Percentiles rank a stretch among this genome's conserved stretches.
phyloP scores from a whole-genome alignment of 106 monocot species.

The Allium sativum region DNA sequence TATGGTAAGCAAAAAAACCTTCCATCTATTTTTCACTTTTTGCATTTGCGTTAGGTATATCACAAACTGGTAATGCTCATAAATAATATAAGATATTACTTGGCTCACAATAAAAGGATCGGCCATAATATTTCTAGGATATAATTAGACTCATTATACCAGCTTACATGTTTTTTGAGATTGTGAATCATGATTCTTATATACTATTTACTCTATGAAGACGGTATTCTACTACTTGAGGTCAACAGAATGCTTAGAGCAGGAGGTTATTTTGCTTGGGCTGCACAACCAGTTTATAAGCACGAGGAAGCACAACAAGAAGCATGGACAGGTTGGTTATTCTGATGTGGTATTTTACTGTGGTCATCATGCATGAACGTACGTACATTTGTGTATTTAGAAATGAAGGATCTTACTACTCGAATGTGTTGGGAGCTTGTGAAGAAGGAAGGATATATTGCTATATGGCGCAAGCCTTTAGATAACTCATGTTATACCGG shows the following conservation, averaged over 20 bases:
- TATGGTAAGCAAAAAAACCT: too few relatives aligned
- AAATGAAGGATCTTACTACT: slow-evolving; percentile 78
- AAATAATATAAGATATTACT: too few relatives aligned
- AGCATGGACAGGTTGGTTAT: slow-evolving; percentile 66
- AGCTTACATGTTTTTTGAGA: too few relatives aligned
- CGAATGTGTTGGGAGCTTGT: slow-evolving; percentile 84
- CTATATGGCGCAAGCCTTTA: slow-evolving; percentile 84
- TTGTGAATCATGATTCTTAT: background rate
- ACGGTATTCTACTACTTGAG: slow-evolving; percentile 87
- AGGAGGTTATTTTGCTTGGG: slow-evolving; percentile 96
- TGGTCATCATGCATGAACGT: background rate
- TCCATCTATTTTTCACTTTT: too few relatives aligned
- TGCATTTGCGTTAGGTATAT: too few relatives aligned
- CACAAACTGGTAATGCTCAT: too few relatives aligned
- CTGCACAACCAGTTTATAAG: slow-evolving; percentile 97
- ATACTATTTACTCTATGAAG: slow-evolving; percentile 23
- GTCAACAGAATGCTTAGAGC: slow-evolving; percentile 92
- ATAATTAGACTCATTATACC: too few relatives aligned
- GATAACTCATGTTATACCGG: slow-evolving; percentile 64
- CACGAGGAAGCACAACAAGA: slow-evolving; percentile 88
- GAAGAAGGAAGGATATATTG: slow-evolving; percentile 85
- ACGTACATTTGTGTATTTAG: slow-evolving; percentile 17
- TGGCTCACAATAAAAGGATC: too few relatives aligned
- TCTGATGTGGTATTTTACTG: background rate
- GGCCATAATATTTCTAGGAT: too few relatives aligned